Conservation (phyloP, 2,329 filamentous ascomycete species). For the Pezicula rhizophila region DNA sequence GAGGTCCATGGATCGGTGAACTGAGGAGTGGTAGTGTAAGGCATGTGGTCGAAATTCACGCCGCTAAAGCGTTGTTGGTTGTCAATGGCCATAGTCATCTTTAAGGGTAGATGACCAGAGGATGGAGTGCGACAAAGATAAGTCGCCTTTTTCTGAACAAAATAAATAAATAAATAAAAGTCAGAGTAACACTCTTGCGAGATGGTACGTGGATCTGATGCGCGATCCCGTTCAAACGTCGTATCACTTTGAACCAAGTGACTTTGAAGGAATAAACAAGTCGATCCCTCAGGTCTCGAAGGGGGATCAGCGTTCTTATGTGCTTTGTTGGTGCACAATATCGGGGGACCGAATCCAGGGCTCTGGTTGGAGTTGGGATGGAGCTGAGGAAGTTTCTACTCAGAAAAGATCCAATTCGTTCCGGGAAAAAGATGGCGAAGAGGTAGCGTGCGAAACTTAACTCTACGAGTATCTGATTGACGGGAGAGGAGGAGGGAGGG, state of each 20-base stretch:
- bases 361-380: conserved; percentile 16
- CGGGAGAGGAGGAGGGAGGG: too few species aligned
- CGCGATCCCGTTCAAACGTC: conserved; percentile 23
- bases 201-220: conserved; percentile 23
- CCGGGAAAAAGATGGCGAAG: conserved; percentile 9
- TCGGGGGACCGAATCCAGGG: conserved; percentile 12
- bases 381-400: conserved; percentile 6
- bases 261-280: conserved; percentile 16
- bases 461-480: conserved; percentile 4
- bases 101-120: conserved; percentile 12
- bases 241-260: conserved; percentile 15
- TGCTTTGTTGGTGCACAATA: conserved; percentile 18
- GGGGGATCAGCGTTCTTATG: conserved; percentile 30
- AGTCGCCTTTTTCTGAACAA: conserved; percentile 3
- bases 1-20: conserved; percentile 89
- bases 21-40: conserved; percentile 60
- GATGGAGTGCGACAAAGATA: conserved; percentile 7
- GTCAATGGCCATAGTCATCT: conserved; percentile 94
- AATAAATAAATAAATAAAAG: neutral
- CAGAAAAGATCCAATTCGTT: conserved; percentile 6
- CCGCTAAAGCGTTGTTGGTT: conserved; percentile 74
- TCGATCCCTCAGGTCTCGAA: conserved; percentile 16
- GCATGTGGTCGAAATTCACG: conserved; percentile 76
- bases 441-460: conserved; percentile 8
- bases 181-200: neutral